These are phyloP conservation scores for Myriangium duriaei DNA, from an alignment of 2,329 filamentous ascomycete species.

Conservation along the genomic window DNA sequence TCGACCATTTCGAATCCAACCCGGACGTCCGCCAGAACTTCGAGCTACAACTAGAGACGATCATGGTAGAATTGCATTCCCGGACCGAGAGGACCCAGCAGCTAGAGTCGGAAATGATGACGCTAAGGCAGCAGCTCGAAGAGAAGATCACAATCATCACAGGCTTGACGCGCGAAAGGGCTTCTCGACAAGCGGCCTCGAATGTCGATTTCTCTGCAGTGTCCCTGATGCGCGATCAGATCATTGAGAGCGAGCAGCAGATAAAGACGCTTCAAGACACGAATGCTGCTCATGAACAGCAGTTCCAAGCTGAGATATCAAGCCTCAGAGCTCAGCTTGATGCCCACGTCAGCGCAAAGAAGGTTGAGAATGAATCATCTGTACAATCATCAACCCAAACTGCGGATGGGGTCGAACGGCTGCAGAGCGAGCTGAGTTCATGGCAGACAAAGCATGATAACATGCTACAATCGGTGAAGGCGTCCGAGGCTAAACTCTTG, in stretches of 20 bases:
- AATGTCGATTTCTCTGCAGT: slow-evolving; percentile 88
- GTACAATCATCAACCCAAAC: slow-evolving; percentile 14
- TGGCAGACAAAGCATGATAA: slow-evolving; percentile 69
- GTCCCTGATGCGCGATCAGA: slow-evolving; percentile 72
- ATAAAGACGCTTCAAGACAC: slow-evolving; percentile 60
- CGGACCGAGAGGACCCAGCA: slow-evolving; percentile 83
- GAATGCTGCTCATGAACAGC: slow-evolving; percentile 61
- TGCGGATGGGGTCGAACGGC: slow-evolving; percentile 42
- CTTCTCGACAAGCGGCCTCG: slow-evolving; percentile 67
- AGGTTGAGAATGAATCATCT: slow-evolving; percentile 12
- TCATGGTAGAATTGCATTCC: slow-evolving; percentile 81
- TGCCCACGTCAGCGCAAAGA: slow-evolving; percentile 13
- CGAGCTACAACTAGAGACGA: slow-evolving; percentile 78
- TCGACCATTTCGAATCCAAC: slow-evolving; percentile 69
- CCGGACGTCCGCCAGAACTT: slow-evolving; percentile 86
- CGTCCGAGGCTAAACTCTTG: slow-evolving; percentile 60
- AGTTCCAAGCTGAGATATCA: slow-evolving; percentile 60
- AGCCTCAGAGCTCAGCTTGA: slow-evolving; percentile 47
- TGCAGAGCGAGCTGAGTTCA: slow-evolving; percentile 58
- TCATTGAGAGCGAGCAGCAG: slow-evolving; percentile 72
- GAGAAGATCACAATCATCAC: slow-evolving; percentile 92
- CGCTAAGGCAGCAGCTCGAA: slow-evolving; percentile 91
- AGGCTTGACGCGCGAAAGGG: slow-evolving; percentile 81
- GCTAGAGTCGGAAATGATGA: slow-evolving; percentile 71
- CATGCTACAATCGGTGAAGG: slow-evolving; percentile 57